These are phyloP conservation scores for Syncephalastrum contaminatum DNA, from an alignment of 371 early-diverging fungal genomes.

Conservation along the genomic window DNA sequence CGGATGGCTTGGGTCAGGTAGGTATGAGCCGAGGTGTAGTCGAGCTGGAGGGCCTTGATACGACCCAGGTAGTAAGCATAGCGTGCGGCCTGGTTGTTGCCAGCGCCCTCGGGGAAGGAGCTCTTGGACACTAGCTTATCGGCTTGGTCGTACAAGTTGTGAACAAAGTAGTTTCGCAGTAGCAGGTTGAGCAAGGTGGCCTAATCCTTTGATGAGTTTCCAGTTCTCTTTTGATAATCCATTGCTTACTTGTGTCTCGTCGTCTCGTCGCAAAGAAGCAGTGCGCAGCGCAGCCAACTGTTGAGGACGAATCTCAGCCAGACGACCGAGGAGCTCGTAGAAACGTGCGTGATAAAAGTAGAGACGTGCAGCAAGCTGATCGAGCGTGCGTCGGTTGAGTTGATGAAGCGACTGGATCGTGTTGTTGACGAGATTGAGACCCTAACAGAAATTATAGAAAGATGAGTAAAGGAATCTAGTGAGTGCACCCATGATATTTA, in stretches of 20 bases:
- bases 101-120: slow-evolving; percentile 87
- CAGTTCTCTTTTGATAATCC: neutral
- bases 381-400: slow-evolving; percentile 87
- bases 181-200: slow-evolving; percentile 90
- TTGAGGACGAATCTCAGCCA: slow-evolving; percentile 79
- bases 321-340: slow-evolving; percentile 71
- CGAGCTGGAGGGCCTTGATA: slow-evolving; percentile 94
- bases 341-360: slow-evolving; percentile 93
- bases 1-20: slow-evolving; percentile 91
- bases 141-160: slow-evolving; percentile 94
- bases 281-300: slow-evolving; percentile 87
- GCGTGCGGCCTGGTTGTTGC: slow-evolving; percentile 92
- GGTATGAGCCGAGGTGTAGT: slow-evolving; percentile 89
- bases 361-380: slow-evolving; percentile 85
- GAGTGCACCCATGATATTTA: slow-evolving; percentile 14
- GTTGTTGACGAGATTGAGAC: slow-evolving; percentile 63
- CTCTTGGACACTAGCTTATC: slow-evolving; percentile 93
- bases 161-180: slow-evolving; percentile 86
- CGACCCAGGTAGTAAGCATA: slow-evolving; percentile 95
- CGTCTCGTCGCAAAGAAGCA: slow-evolving; percentile 87
- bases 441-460: slow-evolving; percentile 39
- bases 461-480: too few relatives aligned
- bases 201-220: slow-evolving; percentile 28
- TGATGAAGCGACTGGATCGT: slow-evolving; percentile 61
- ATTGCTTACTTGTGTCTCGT: slow-evolving; percentile 60